phyloP scores from a whole-genome alignment of 1,284 basidiomycete species.

The Veloporphyrellus conicus region DNA sequence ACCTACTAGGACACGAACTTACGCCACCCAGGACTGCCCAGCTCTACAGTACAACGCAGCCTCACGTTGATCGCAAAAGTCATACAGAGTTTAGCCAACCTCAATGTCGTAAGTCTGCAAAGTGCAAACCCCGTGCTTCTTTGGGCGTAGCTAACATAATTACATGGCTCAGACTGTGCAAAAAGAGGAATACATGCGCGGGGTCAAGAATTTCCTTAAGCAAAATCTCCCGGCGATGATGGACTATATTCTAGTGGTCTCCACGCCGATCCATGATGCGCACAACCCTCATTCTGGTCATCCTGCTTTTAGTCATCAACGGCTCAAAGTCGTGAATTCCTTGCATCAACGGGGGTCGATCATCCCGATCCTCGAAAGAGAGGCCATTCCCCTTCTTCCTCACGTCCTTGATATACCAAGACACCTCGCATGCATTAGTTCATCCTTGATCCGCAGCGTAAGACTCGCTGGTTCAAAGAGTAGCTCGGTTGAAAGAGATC shows the following conservation, averaged over 20 bases:
- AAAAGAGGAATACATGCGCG: slow-evolving; percentile 71
- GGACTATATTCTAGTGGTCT: slow-evolving; percentile 69
- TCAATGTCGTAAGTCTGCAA: slow-evolving; percentile 55
- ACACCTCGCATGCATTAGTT: slow-evolving; percentile 67
- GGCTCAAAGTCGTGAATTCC: slow-evolving; percentile 50
- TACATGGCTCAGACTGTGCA: slow-evolving; percentile 46
- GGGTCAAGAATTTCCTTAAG: slow-evolving; percentile 61
- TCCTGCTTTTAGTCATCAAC: slow-evolving; percentile 45
- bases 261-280: slow-evolving; percentile 47
- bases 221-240: slow-evolving; percentile 63
- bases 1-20: slow-evolving; percentile 3
- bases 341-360: slow-evolving; percentile 50
- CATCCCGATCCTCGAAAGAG: slow-evolving; percentile 57
- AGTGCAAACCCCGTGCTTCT: background rate
- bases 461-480: slow-evolving; percentile 36
- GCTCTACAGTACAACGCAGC: slow-evolving; percentile 62
- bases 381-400: slow-evolving; percentile 66
- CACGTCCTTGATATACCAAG: slow-evolving; percentile 67
- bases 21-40: slow-evolving; percentile 53
- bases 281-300: slow-evolving; percentile 26
- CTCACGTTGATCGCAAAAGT: slow-evolving; percentile 76
- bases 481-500: slow-evolving; percentile 29
- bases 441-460: slow-evolving; percentile 64
- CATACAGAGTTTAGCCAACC: slow-evolving; percentile 74
- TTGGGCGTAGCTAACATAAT: slow-evolving; percentile 4